A percentile compares a stretch with the other conserved stretches of the same genome.
phyloP scores from a whole-genome alignment of 345 rosid species.

The Hypericum perforatum region DNA sequence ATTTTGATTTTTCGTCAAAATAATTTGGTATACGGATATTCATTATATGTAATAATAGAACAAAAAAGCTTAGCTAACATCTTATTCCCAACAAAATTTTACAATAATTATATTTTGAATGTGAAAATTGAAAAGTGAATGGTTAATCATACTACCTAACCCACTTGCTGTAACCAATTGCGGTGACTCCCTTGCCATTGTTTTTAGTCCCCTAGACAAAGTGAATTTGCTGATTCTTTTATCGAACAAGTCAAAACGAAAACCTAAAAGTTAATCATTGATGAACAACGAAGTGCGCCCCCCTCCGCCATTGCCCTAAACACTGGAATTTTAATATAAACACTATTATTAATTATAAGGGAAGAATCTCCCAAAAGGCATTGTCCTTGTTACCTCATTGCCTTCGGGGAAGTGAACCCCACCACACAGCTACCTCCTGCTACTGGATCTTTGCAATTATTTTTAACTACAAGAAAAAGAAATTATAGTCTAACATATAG shows the following conservation, averaged over 20 bases:
- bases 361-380: slow-evolving; percentile 10
- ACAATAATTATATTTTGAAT: too few relatives aligned
- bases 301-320: slow-evolving; percentile 8
- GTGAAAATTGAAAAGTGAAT: too few relatives aligned
- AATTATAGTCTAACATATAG: too few relatives aligned
- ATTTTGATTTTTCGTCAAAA: too few relatives aligned
- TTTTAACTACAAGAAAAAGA: too few relatives aligned
- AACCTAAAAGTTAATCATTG: slow-evolving; percentile 5
- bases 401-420: slow-evolving; percentile 28
- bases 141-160: too few relatives aligned
- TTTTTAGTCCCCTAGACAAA: not conserved
- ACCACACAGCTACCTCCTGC: not conserved
- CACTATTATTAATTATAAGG: slow-evolving; percentile 5
- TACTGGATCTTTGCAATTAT: too few relatives aligned
- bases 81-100: too few relatives aligned
- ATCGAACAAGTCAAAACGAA: slow-evolving; percentile 14
- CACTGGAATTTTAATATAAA: slow-evolving; percentile 4
- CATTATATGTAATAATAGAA: too few relatives aligned
- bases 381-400: slow-evolving; percentile 31
- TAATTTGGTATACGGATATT: too few relatives aligned
- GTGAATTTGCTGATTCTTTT: not conserved
- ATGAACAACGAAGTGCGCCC: slow-evolving; percentile 10
- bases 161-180: too few relatives aligned
- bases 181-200: slow-evolving; percentile 23
- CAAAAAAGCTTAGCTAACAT: too few relatives aligned